A percentile compares a stretch with the other conserved stretches of the same genome.
phyloP scores from a whole-genome alignment of 441 rosid genomes.

The Iberis amara region DNA sequence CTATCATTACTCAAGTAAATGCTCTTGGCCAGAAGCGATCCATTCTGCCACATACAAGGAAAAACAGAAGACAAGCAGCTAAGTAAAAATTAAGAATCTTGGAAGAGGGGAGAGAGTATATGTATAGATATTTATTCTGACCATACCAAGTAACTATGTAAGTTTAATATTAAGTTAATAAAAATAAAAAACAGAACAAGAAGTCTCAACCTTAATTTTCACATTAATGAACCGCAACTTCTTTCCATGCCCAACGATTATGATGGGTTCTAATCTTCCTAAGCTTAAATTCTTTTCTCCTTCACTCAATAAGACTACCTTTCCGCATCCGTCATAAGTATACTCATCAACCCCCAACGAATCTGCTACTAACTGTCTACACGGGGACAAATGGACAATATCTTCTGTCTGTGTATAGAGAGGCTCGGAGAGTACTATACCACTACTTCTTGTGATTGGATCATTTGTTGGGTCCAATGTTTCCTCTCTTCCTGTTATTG shows the following conservation, averaged over 20 bases:
- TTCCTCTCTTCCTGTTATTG: slow-evolving; percentile 93
- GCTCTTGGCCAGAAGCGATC: slow-evolving; percentile 78
- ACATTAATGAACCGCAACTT: slow-evolving; percentile 83
- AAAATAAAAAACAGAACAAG: slow-evolving; percentile 15
- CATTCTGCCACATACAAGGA: slow-evolving; percentile 54
- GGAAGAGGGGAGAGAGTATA: slow-evolving; percentile 12
- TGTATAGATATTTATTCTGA: background rate
- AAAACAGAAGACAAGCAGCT: slow-evolving; percentile 16
- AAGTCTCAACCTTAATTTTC: slow-evolving; percentile 68
- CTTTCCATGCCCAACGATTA: slow-evolving; percentile 88
- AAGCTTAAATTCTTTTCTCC: slow-evolving; percentile 21
- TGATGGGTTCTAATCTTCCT: slow-evolving; percentile 58
- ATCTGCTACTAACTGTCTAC: slow-evolving; percentile 83
- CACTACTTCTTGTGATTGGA: slow-evolving; percentile 65
- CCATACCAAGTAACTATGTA: slow-evolving; percentile 9
- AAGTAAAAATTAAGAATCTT: slow-evolving; percentile 21
- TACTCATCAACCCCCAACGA: slow-evolving; percentile 74
- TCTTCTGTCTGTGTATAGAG: slow-evolving; percentile 74
- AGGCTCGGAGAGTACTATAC: slow-evolving; percentile 66
- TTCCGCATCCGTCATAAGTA: slow-evolving; percentile 91
- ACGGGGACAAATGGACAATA: slow-evolving; percentile 74
- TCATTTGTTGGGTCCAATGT: slow-evolving; percentile 88
- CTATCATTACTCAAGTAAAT: slow-evolving; percentile 87
- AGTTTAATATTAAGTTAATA: slow-evolving; percentile 1
- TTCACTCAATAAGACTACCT: slow-evolving; percentile 59